A percentile compares a stretch with the other conserved stretches of the same genome.
Conservation (phyloP, 2,329 filamentous ascomycete genomes). For the Rasamsonia emersonii region DNA sequence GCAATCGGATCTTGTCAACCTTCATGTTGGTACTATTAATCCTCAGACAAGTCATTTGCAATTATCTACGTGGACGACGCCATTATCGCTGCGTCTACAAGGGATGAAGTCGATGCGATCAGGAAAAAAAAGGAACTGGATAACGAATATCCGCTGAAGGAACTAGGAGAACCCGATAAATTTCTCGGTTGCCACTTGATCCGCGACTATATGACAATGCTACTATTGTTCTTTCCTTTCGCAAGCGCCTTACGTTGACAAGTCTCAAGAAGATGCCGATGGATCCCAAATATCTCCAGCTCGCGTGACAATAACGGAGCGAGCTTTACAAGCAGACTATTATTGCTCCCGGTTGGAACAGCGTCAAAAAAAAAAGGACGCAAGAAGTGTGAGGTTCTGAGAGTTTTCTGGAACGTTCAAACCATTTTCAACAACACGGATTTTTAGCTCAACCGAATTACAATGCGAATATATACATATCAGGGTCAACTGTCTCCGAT, state of each 20-base stretch:
- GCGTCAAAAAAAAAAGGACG: too few species aligned
- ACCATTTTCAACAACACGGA: too few species aligned
- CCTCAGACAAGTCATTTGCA: slow-evolving; percentile 1
- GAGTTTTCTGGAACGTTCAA: too few species aligned
- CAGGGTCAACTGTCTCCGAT: too few species aligned
- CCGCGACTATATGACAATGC: not conserved
- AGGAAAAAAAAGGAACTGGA: not conserved
- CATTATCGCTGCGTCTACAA: not conserved
- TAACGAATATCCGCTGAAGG: slow-evolving; percentile 1
- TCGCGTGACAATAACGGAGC: too few species aligned
- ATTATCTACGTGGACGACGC: slow-evolving; percentile 1
- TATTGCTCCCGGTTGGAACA: too few species aligned
- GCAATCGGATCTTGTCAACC: too few species aligned
- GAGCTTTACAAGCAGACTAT: too few species aligned
- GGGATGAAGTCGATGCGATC: slow-evolving; percentile 1
- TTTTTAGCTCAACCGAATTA: too few species aligned
- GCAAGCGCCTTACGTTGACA: slow-evolving; percentile 1
- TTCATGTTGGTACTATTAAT: too few species aligned
- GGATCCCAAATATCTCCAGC: slow-evolving; percentile 1
- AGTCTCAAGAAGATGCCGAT: not conserved
- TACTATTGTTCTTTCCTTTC: not conserved
- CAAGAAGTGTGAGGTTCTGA: too few species aligned
- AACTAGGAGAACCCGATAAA: slow-evolving; percentile 1
- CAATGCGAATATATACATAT: too few species aligned
- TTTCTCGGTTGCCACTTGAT: slow-evolving; percentile 1